Evolutionary conservation across 2,329 filamentous ascomycete species (phyloP), one percentile per base, ranked within the genome.

Genomic region (Colletotrichum magnum): DNA sequence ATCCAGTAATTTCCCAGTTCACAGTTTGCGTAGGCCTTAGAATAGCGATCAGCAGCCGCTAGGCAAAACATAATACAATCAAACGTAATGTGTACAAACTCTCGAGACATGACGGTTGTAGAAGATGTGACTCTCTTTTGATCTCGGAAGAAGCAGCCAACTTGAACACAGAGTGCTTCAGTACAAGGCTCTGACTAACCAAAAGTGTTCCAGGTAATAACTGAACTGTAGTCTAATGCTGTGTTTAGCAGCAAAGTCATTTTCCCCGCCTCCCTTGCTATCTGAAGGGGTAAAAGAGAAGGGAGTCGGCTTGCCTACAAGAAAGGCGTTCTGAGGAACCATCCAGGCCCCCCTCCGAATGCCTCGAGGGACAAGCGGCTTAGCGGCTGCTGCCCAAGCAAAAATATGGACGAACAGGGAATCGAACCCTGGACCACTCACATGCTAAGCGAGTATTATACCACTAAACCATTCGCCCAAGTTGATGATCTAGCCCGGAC

Each of bases 1-100:
- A 79, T 84, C n/a, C 75, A 77, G 67, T 79, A 75, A 71, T 59
- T 36, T 36, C 32, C 32, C 32, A 36, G 9, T 10, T 36, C 32
- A 6, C 9, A 6, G 32, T 7, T 36, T 36, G 7, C 7, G 9
- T 7, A 36, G 32, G 32, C 32, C 32, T 36, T 36, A 36, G 32
- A 36, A 36, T 36, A 36, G 32, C 32, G 32, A 36, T 4, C 32
- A 43, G 39, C 16, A 10, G 45, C 16, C 45, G n/a, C 16, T n/a
- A 48, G 16, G 18, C 9, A 24, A 7, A 9, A 48, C 45, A 48
- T 21, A n/a, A 21, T 48, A 18, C 16, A n/a, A 6, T 21, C 45
- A 48, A 21, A 21, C 45, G 16, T 18, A 18, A 48, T 18, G 18
- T 48, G 32, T 10, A 36, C 9, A 32, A 7, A 36, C 7, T 2